These are phyloP conservation scores for Lithospermum erythrorhizon DNA, from an alignment of 257 asterid genomes.

Conservation along the genomic window DNA sequence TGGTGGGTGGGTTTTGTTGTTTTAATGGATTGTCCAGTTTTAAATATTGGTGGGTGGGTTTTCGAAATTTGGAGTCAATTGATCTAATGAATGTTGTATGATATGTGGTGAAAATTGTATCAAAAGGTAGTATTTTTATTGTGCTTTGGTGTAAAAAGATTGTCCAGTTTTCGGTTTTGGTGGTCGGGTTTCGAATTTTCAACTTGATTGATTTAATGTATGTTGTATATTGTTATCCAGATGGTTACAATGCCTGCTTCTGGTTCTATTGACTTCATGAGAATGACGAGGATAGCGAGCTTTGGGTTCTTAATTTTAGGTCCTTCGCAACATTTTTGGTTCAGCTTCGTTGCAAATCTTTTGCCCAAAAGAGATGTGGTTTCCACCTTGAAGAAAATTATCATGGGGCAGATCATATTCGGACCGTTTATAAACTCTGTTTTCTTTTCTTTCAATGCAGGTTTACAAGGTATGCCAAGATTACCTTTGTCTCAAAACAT, in stretches of 20 bases:
- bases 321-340: conserved; percentile 73
- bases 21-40: too few relatives aligned
- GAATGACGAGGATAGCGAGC: conserved; percentile 69
- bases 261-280: conserved; percentile 38
- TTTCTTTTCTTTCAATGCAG: conserved; percentile 77
- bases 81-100: too few relatives aligned
- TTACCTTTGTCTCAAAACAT: conserved; percentile 1
- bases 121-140: too few relatives aligned
- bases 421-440: conserved; percentile 47
- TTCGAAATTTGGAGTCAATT: too few relatives aligned
- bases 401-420: conserved; percentile 55
- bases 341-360: conserved; percentile 43
- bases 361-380: conserved; percentile 58
- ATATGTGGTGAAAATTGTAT: too few relatives aligned
- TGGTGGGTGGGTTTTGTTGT: too few relatives aligned
- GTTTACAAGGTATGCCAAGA: conserved; percentile 51
- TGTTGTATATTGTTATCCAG: too few relatives aligned
- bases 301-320: conserved; percentile 75
- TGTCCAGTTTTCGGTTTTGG: too few relatives aligned
- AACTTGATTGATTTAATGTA: too few relatives aligned
- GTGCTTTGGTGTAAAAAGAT: too few relatives aligned
- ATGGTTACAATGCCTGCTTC: conserved; percentile 41
- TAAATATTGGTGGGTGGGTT: too few relatives aligned
- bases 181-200: too few relatives aligned
- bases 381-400: conserved; percentile 62